Conservation (phyloP, 1,284 basidiomycete genomes). For the Ceratobasidium sp. region DNA sequence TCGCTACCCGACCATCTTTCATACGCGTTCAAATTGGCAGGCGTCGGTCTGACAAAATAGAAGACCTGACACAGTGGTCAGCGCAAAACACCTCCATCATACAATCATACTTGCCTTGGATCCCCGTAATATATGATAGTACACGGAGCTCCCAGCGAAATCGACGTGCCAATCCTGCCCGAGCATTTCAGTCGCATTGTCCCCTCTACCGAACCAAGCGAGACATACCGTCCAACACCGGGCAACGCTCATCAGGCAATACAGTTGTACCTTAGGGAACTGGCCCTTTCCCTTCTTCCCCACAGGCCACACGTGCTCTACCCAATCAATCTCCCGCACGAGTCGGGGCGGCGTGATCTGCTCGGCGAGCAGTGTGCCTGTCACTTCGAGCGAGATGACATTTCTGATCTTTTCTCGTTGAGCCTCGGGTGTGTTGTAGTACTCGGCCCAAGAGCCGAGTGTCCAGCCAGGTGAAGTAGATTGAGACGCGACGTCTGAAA, state of each 20-base stretch:
- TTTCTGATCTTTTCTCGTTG: slow-evolving; percentile 85
- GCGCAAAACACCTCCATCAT: slow-evolving; percentile 32
- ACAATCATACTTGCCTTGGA: slow-evolving; percentile 63
- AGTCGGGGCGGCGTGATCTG: slow-evolving; percentile 81
- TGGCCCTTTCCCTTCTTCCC: slow-evolving; percentile 74
- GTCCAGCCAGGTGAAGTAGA: slow-evolving; percentile 85
- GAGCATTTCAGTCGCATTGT: slow-evolving; percentile 16
- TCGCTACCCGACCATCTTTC: slow-evolving; percentile 90
- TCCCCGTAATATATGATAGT: slow-evolving; percentile 87
- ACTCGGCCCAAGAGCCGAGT: slow-evolving; percentile 87
- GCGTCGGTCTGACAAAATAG: slow-evolving; percentile 92
- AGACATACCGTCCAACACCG: slow-evolving; percentile 86
- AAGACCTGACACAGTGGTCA: slow-evolving; percentile 68
- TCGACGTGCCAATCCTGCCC: slow-evolving; percentile 93
- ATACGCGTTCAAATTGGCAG: slow-evolving; percentile 86
- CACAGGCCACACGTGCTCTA: slow-evolving; percentile 91
- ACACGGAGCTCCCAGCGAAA: slow-evolving; percentile 94
- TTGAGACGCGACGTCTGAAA: slow-evolving; percentile 80
- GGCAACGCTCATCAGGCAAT: slow-evolving; percentile 89
- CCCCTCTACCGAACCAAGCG: not conserved
- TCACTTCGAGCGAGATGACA: slow-evolving; percentile 87
- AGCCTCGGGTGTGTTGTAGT: slow-evolving; percentile 71
- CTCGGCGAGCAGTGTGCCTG: slow-evolving; percentile 75
- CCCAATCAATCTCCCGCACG: slow-evolving; percentile 94
- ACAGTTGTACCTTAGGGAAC: slow-evolving; percentile 95